phyloP scores from a whole-genome alignment of 83 land plant species.

The Larix sibirica region DNA sequence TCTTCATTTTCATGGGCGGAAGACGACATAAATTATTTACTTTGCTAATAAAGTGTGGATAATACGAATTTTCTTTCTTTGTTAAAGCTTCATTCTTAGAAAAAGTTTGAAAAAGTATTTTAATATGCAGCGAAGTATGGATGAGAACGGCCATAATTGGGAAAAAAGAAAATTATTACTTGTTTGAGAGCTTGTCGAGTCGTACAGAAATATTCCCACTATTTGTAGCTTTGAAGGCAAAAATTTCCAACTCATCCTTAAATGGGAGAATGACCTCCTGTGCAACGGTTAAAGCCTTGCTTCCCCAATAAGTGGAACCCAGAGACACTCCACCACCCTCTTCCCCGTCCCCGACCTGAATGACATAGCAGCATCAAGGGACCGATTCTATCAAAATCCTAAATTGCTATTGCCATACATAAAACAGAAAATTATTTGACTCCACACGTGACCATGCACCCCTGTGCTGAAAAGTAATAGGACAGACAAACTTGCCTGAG shows the following conservation, averaged over 20 bases:
- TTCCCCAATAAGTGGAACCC: slow-evolving; percentile 84
- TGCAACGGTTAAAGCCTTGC: slow-evolving; percentile 73
- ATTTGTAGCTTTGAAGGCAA: slow-evolving; percentile 77
- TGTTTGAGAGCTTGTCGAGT: slow-evolving; percentile 81
- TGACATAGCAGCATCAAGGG: background rate
- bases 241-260: slow-evolving; percentile 64
- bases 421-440: background rate
- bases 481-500: slow-evolving; percentile 9
- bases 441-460: background rate
- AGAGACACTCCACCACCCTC: slow-evolving; percentile 90
- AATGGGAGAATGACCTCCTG: slow-evolving; percentile 59
- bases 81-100: too few relatives aligned
- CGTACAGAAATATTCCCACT: slow-evolving; percentile 66
- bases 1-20: too few relatives aligned
- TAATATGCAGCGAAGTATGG: too few relatives aligned
- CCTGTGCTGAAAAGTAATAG: background rate
- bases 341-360: slow-evolving; percentile 92
- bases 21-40: too few relatives aligned
- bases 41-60: too few relatives aligned
- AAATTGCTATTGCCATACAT: background rate
- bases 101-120: too few relatives aligned
- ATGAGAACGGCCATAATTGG: too few relatives aligned
- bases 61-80: too few relatives aligned
- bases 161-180: slow-evolving; percentile 48
- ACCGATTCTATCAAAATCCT: slow-evolving; percentile 2